These are phyloP conservation scores for Discostella stelligeroides DNA, from an alignment of 108 stramenopile species.

Conservation along the genomic window DNA sequence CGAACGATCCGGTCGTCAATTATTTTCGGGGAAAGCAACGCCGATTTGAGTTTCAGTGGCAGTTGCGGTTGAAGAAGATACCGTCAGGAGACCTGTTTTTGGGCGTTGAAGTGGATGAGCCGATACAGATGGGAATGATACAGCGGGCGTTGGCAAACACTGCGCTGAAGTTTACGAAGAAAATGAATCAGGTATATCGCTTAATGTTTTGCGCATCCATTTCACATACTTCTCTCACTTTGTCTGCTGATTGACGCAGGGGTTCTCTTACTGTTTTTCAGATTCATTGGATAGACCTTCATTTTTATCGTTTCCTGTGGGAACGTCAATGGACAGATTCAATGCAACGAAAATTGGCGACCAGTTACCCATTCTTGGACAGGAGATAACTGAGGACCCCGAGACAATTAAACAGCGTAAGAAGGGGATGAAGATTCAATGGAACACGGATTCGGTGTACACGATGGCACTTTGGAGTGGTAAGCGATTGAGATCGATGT, in stretches of 20 bases:
- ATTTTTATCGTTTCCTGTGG: slow-evolving; percentile 87
- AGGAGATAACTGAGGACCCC: slow-evolving; percentile 67
- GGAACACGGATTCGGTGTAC: slow-evolving; percentile 83
- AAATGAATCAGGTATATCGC: slow-evolving; percentile 54
- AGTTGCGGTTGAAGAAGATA: slow-evolving; percentile 80
- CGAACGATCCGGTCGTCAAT: slow-evolving; percentile 45
- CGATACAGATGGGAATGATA: slow-evolving; percentile 86
- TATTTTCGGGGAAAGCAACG: slow-evolving; percentile 81
- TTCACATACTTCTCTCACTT: not conserved
- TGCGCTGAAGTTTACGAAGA: slow-evolving; percentile 86
- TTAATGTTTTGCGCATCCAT: not conserved
- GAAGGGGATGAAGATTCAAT: slow-evolving; percentile 59
- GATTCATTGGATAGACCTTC: slow-evolving; percentile 52
- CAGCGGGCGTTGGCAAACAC: slow-evolving; percentile 85
- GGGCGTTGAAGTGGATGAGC: slow-evolving; percentile 81
- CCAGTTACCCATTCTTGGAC: slow-evolving; percentile 72
- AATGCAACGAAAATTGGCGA: slow-evolving; percentile 81
- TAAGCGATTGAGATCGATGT: not conserved
- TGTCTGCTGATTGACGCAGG: slow-evolving; percentile 2
- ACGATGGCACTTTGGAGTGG: slow-evolving; percentile 82
- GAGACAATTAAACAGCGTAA: slow-evolving; percentile 73
- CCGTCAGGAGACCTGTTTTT: slow-evolving; percentile 75
- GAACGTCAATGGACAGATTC: slow-evolving; percentile 81
- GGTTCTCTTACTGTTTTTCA: slow-evolving; percentile 38
- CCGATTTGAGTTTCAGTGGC: slow-evolving; percentile 93